Evolutionary conservation across 176 grass and related monocot species (phyloP), one percentile per base, ranked within the genome.

Genomic region (Zoysia japonica): DNA sequence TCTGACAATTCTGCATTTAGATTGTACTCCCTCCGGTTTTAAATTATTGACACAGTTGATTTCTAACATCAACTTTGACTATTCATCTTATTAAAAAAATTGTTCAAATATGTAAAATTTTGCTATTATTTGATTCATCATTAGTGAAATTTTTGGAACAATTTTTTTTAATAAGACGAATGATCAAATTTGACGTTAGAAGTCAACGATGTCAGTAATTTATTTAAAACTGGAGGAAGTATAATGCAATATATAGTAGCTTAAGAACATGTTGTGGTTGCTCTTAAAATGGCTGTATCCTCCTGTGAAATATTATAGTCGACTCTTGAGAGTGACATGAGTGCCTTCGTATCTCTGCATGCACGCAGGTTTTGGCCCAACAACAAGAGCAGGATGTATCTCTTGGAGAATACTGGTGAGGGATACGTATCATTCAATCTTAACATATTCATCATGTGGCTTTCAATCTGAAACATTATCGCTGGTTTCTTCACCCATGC

Each of bases 361-460:
- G 38, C 50, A 51, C 53, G 70, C 81, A 99, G 96, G 67, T 99
- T 93, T 75, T 99, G 96, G 96, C 96, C 96, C 11, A 99, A 99
- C 78, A 99, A 99, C 86, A 95, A 99, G 90, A 99, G 96, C 84
- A 92, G 96, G 37, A 99, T 99, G 96, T 95, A 99, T 86, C 90
- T 99, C 50, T 67, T 99, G 5, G 92, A 99, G 80, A 95, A 95
- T 19, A 99, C 95, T 1, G 95, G 95, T 90, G 79, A 83, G 79
- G 28, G 15, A 10, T 35, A 15, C 3, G 0, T 1, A 54, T 76
- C 8, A 35, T 47, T 61, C 2, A 43, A 38, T 3, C 38, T 54
- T 50, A 38, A 17, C 10, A 10, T 52, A 28, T 42, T 11, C 8
- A 13, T 7, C 2, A 10, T 36, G 3, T 64, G 16, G 28, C 11